Conservation (phyloP, 306 rosid genomes). For the Cotoneaster glaucophyllus region DNA sequence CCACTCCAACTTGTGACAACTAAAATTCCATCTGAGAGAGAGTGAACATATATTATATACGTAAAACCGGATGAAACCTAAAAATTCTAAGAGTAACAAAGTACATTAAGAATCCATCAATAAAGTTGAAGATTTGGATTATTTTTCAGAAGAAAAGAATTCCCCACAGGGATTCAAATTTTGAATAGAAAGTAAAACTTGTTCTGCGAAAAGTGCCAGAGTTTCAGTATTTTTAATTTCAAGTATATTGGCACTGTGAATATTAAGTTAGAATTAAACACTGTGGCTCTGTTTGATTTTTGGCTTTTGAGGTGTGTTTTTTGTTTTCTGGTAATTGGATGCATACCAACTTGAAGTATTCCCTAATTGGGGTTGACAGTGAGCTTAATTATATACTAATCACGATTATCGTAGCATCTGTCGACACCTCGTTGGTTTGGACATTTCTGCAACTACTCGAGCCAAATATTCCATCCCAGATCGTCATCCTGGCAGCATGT, state of each 20-base stretch:
- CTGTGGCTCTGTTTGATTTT: conserved; percentile 49
- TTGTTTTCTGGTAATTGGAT: conserved; percentile 73
- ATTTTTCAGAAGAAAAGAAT: conserved; percentile 25
- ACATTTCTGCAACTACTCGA: conserved; percentile 47
- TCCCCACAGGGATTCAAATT: conserved; percentile 10
- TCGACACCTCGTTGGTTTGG: conserved; percentile 40
- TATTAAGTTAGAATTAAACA: conserved; percentile 33
- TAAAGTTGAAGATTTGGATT: conserved; percentile 25
- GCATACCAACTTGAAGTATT: conserved; percentile 31
- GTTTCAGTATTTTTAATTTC: conserved; percentile 10
- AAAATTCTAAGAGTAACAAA: not conserved
- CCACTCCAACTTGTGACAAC: too few relatives aligned
- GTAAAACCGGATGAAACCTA: too few relatives aligned
- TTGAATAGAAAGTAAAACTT: not conserved
- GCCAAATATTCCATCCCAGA: conserved; percentile 25
- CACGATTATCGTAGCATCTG: conserved; percentile 21
- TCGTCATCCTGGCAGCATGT: conserved; percentile 14
- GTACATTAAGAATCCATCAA: conserved; percentile 14
- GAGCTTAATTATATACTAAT: conserved; percentile 17
- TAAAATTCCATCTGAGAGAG: too few relatives aligned
- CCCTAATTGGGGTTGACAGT: conserved; percentile 14
- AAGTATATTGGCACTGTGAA: not conserved
- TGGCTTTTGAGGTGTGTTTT: conserved; percentile 70
- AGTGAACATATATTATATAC: too few relatives aligned
- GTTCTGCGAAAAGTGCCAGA: conserved; percentile 36